Percentiles rank a stretch among this genome's conserved stretches.
These are phyloP conservation scores for Cryptosporidium tyzzeri DNA, from an alignment of 169 alveolate species.

Conservation along the genomic window DNA sequence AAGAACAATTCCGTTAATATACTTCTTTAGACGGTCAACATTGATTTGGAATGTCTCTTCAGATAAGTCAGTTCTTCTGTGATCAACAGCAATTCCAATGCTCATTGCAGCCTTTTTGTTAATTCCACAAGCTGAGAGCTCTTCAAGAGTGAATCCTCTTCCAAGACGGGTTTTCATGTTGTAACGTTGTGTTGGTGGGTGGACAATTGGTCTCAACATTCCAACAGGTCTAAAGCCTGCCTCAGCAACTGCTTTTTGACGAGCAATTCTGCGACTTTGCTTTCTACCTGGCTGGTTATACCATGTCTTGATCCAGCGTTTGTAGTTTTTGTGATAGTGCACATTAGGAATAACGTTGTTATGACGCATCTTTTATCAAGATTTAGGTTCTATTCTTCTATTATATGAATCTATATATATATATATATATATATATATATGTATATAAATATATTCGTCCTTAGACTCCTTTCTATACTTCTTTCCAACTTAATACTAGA, in stretches of 20 bases:
- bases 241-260: conserved; percentile 91
- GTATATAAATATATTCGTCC: not conserved
- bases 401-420: not conserved
- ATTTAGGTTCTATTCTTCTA: conserved; percentile 61
- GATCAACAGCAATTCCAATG: conserved; percentile 98
- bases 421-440: not conserved
- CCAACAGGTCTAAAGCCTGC: conserved; percentile 96
- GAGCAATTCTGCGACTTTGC: conserved; percentile 90
- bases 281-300: conserved; percentile 98
- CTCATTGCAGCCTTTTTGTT: conserved; percentile 94
- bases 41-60: conserved; percentile 94
- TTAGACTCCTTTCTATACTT: conserved; percentile 7
- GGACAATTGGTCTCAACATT: conserved; percentile 94
- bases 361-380: conserved; percentile 89
- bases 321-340: conserved; percentile 98
- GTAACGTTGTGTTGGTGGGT: conserved; percentile 96
- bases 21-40: conserved; percentile 95
- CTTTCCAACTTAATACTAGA: not conserved
- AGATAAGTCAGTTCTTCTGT: conserved; percentile 95
- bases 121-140: conserved; percentile 93
- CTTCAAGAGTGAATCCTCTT: conserved; percentile 98
- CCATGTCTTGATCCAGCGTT: conserved; percentile 96
- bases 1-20: conserved; percentile 93
- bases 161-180: conserved; percentile 96
- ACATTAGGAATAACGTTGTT: conserved; percentile 97